A percentile compares a stretch with the other conserved stretches of the same genome.
Conservation (phyloP, 805 yeast species). For the Ogataea nonfermentans region DNA sequence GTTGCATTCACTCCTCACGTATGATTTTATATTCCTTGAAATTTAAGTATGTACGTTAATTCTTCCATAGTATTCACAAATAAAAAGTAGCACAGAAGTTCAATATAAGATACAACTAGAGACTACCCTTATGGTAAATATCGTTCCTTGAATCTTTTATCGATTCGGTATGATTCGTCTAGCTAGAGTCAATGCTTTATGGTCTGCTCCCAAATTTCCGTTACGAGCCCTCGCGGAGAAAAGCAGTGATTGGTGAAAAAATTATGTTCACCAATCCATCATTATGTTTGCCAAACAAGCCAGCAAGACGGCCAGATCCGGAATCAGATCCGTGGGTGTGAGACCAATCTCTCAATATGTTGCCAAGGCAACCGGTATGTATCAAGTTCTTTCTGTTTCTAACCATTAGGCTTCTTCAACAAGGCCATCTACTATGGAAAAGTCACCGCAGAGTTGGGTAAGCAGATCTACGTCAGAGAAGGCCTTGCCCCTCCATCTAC, state of each 20-base stretch:
- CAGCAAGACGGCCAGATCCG: slow-evolving; percentile 28
- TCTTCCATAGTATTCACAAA: too few relatives aligned
- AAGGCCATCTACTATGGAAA: slow-evolving; percentile 76
- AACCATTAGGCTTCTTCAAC: slow-evolving; percentile 39
- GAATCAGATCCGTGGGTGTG: slow-evolving; percentile 32
- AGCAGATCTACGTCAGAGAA: slow-evolving; percentile 85
- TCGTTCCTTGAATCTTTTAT: too few relatives aligned
- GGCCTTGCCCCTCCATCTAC: slow-evolving; percentile 88
- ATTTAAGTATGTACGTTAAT: too few relatives aligned
- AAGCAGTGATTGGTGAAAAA: slow-evolving; percentile 22
- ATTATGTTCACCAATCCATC: slow-evolving; percentile 4
- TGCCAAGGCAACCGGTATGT: slow-evolving; percentile 38
- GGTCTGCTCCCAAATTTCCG: slow-evolving; percentile 5
- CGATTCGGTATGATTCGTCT: too few relatives aligned
- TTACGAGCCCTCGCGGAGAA: slow-evolving; percentile 13
- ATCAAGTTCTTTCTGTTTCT: slow-evolving; percentile 2
- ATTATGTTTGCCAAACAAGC: slow-evolving; percentile 37
- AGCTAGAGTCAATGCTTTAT: too few relatives aligned
- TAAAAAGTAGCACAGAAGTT: too few relatives aligned
- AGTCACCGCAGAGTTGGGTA: slow-evolving; percentile 52
- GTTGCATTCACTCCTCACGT: too few relatives aligned
- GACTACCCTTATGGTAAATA: too few relatives aligned
- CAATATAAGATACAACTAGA: too few relatives aligned
- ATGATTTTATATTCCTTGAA: too few relatives aligned
- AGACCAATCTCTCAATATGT: slow-evolving; percentile 40